A percentile compares a stretch with the other conserved stretches of the same genome.
phyloP scores from a whole-genome alignment of 352 stramenopile genomes.

The Phytopythium mirpurense region DNA sequence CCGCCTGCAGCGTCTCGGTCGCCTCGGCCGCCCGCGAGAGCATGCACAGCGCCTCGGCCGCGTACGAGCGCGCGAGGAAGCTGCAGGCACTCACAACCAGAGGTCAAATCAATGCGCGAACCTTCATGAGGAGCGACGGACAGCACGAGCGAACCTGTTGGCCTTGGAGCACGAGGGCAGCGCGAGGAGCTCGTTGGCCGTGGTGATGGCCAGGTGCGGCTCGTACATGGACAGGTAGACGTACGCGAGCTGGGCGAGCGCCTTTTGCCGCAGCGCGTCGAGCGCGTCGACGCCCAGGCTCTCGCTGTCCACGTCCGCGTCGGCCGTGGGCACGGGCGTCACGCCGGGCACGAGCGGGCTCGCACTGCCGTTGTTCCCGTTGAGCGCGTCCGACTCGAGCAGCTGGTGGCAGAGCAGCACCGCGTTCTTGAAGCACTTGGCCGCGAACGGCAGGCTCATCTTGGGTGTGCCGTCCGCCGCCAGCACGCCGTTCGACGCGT shows the following conservation, averaged over 20 bases:
- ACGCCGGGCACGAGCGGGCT: constrained; percentile 4
- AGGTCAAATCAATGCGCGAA: too few species aligned
- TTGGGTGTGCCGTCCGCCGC: constrained; percentile 44
- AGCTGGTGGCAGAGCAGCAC: constrained; percentile 79
- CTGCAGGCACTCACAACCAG: constrained; percentile 8
- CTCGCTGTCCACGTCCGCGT: constrained; percentile 17
- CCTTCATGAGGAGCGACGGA: too few species aligned
- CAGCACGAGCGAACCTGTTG: constrained; percentile 56
- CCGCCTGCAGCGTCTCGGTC: constrained; percentile 61
- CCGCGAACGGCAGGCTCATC: constrained; percentile 82
- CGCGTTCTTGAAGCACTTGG: constrained; percentile 88
- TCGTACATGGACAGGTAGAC: constrained; percentile 90
- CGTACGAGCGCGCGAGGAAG: constrained; percentile 82
- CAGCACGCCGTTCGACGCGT: constrained; percentile 28
- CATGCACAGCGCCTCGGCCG: constrained; percentile 87
- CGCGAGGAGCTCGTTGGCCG: constrained; percentile 69
- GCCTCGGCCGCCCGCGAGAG: constrained; percentile 80
- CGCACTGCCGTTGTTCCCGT: constrained; percentile 14
- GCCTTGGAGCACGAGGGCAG: constrained; percentile 64
- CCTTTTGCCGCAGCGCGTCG: constrained; percentile 77
- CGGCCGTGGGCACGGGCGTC: constrained; percentile 1
- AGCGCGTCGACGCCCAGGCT: constrained; percentile 45
- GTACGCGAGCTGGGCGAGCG: constrained; percentile 84
- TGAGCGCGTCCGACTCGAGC: constrained; percentile 34
- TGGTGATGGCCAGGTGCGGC: constrained; percentile 83